Percentiles rank a stretch among this genome's conserved stretches.
Conservation (phyloP, 1,284 basidiomycete genomes). For the Schizophyllum amplum region DNA sequence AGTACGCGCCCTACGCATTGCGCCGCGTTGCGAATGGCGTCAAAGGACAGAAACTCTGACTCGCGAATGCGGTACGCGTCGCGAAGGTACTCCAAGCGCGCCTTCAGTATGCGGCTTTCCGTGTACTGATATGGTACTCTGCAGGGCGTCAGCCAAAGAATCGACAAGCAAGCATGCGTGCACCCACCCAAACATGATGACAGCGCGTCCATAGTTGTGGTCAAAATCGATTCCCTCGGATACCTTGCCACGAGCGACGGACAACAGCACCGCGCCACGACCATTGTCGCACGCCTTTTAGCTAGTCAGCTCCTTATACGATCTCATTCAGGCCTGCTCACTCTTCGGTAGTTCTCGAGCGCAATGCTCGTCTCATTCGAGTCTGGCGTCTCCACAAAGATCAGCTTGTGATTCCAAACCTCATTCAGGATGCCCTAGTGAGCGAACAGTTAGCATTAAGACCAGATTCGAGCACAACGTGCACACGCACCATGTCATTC, state of each 20-base stretch:
- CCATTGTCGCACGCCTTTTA: constrained; percentile 95
- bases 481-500: constrained; percentile 87
- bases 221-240: constrained; percentile 99
- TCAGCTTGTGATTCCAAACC: constrained; percentile 99
- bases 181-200: constrained; percentile 98
- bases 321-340: constrained; percentile 27
- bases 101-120: constrained; percentile 95
- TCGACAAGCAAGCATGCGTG: constrained; percentile 2
- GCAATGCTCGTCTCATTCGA: constrained; percentile 99
- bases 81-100: constrained; percentile 94
- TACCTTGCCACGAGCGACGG: constrained; percentile 97
- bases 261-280: constrained; percentile 91
- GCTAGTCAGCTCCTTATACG: not conserved
- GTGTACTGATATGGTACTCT: constrained; percentile 99
- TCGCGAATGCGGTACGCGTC: constrained; percentile 98
- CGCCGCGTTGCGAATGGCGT: constrained; percentile 98
- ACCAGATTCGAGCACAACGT: constrained; percentile 1
- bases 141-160: constrained; percentile 8
- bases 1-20: constrained; percentile 98
- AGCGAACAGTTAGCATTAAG: constrained; percentile 12
- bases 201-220: constrained; percentile 97
- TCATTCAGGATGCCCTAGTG: constrained; percentile 92
- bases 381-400: constrained; percentile 99
- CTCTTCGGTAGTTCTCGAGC: constrained; percentile 93
- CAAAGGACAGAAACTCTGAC: constrained; percentile 98